phyloP scores from a whole-genome alignment of 1,139 yeast species.

The Insectozyma bohioensis region DNA sequence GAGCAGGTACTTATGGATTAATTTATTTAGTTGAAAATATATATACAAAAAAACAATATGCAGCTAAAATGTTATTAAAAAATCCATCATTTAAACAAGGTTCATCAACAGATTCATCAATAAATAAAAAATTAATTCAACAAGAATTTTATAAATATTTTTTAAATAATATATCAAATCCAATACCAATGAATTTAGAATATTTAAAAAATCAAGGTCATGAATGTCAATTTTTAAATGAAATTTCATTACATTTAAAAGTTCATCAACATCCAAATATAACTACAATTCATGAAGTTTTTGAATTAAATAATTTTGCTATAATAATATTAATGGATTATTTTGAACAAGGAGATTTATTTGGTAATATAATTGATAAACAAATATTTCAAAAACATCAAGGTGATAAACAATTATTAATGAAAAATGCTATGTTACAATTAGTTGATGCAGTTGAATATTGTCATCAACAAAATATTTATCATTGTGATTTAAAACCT shows the following conservation, averaged over 20 bases:
- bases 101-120: constrained; percentile 25
- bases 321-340: constrained; percentile 76
- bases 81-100: constrained; percentile 24
- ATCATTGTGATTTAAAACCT: constrained; percentile 90
- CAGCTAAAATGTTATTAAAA: constrained; percentile 73
- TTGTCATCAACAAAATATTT: constrained; percentile 67
- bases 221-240: constrained; percentile 54
- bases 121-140: constrained; percentile 34
- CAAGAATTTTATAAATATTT: constrained; percentile 31
- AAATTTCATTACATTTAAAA: constrained; percentile 67
- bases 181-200: constrained; percentile 39
- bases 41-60: constrained; percentile 51
- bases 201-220: constrained; percentile 42
- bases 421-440: constrained; percentile 75
- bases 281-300: constrained; percentile 72
- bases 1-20: constrained; percentile 87
- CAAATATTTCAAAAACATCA: constrained; percentile 51
- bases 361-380: constrained; percentile 72
- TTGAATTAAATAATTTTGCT: constrained; percentile 52
- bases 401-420: constrained; percentile 35
- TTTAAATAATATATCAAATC: constrained; percentile 16
- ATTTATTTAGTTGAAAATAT: constrained; percentile 71
- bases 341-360: constrained; percentile 79
- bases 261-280: constrained; percentile 81
- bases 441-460: constrained; percentile 69